phyloP scores from a whole-genome alignment of 352 stramenopile species.

The Globisporangium nunn region DNA sequence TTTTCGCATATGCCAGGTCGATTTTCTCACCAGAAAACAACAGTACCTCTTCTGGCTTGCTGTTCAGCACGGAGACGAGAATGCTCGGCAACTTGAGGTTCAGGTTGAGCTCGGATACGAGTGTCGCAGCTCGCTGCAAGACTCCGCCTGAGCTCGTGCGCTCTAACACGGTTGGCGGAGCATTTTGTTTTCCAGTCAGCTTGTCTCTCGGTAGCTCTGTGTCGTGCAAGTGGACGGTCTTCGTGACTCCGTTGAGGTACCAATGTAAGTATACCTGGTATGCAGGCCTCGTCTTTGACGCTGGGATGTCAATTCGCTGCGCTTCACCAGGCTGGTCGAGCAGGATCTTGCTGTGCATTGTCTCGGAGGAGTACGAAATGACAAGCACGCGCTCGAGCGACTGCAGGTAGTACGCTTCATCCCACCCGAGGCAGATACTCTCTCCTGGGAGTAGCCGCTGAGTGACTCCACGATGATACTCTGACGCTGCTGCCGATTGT shows the following conservation, averaged over 20 bases:
- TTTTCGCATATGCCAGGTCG: constrained; percentile 58
- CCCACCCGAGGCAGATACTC: constrained; percentile 77
- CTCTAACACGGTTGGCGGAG: neutral
- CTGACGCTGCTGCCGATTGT: constrained; percentile 22
- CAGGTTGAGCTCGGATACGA: constrained; percentile 49
- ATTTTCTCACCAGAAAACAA: constrained; percentile 64
- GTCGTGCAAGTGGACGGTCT: constrained; percentile 76
- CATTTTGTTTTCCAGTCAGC: constrained; percentile 47
- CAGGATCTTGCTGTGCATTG: constrained; percentile 45
- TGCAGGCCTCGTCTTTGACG: constrained; percentile 17
- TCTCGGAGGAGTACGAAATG: constrained; percentile 45
- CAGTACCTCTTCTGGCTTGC: constrained; percentile 60
- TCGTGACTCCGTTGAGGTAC: constrained; percentile 79
- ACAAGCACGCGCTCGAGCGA: constrained; percentile 54
- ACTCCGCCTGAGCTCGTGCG: constrained; percentile 7
- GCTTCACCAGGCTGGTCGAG: constrained; percentile 67
- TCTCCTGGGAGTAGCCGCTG: constrained; percentile 65
- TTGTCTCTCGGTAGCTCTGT: constrained; percentile 51
- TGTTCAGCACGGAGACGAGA: constrained; percentile 73
- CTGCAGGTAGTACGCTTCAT: constrained; percentile 75
- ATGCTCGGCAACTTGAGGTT: constrained; percentile 54
- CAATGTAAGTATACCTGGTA: constrained; percentile 59
- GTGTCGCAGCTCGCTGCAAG: constrained; percentile 17
- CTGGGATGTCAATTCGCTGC: constrained; percentile 55
- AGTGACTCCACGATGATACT: constrained; percentile 58